These are phyloP conservation scores for Funneliformis geosporum DNA, from an alignment of 192 early-diverging fungal genomes.

Conservation along the genomic window DNA sequence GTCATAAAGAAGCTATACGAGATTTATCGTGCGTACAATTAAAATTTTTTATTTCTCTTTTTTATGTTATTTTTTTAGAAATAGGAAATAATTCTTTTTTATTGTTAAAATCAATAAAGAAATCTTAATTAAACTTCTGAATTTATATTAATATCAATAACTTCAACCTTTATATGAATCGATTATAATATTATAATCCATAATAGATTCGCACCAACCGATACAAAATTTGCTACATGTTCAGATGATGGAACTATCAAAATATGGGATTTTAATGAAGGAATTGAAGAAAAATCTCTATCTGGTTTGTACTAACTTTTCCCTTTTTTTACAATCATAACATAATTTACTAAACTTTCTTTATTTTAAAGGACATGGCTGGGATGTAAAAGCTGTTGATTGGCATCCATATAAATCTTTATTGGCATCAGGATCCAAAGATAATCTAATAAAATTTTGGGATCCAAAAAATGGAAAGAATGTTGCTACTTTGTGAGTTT, in stretches of 20 bases:
- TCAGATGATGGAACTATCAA: constrained; percentile 96
- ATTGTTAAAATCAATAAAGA: neutral
- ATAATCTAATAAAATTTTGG: constrained; percentile 96
- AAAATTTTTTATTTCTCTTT: neutral
- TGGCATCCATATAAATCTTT: constrained; percentile 96
- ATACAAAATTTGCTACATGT: constrained; percentile 91
- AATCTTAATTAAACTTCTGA: neutral
- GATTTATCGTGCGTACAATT: constrained; percentile 66
- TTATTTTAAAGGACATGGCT: constrained; percentile 73
- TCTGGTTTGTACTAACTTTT: constrained; percentile 44
- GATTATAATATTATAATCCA: neutral
- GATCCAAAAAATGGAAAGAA: constrained; percentile 90
- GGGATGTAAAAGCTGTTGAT: constrained; percentile 96
- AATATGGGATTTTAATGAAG: constrained; percentile 92
- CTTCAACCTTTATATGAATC: neutral
- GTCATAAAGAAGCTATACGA: constrained; percentile 87
- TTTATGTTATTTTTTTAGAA: neutral
- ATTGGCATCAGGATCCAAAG: constrained; percentile 92
- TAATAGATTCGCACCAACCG: constrained; percentile 84
- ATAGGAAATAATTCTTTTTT: neutral
- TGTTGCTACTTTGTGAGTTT: constrained; percentile 76
- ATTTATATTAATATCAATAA: neutral
- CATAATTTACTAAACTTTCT: neutral
- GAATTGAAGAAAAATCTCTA: constrained; percentile 76
- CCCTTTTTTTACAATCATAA: neutral